Evolutionary conservation across 1,284 basidiomycete species (phyloP).

Genomic region (Austroboletus novae-zelandiae): DNA sequence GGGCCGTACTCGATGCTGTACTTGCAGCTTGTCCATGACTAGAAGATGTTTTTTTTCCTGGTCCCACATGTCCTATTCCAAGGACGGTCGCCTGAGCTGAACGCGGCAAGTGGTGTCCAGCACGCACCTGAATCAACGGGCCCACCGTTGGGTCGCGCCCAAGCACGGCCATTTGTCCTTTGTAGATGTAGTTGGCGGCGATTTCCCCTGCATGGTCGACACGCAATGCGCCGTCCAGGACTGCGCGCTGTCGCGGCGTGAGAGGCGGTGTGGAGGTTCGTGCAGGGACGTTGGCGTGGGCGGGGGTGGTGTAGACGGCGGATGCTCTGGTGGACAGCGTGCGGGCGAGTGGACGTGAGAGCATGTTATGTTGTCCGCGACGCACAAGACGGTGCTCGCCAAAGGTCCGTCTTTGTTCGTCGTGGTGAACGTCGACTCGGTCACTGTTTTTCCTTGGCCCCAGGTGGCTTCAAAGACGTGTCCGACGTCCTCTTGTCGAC

Average conservation of each 20-base stretch:
- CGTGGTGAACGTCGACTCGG: neutral
- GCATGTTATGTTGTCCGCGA: conserved; percentile 15
- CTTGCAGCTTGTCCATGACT: conserved; percentile 82
- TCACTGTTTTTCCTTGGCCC: neutral
- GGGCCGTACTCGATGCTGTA: conserved; percentile 83
- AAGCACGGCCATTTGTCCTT: conserved; percentile 75
- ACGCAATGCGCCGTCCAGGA: conserved; percentile 65
- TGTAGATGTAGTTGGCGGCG: conserved; percentile 92
- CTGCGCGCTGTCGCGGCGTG: conserved; percentile 44
- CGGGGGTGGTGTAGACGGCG: conserved; percentile 38
- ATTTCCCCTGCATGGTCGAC: conserved; percentile 93
- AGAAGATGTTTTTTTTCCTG: conserved; percentile 91
- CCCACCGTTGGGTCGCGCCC: conserved; percentile 62
- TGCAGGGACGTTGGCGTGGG: conserved; percentile 35
- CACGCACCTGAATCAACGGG: conserved; percentile 71
- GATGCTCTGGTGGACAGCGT: conserved; percentile 26
- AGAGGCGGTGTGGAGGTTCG: conserved; percentile 50
- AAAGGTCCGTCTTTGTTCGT: conserved; percentile 21
- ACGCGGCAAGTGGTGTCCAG: neutral
- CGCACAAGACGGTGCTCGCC: conserved; percentile 21
- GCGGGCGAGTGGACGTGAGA: conserved; percentile 17
- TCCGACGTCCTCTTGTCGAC: conserved; percentile 51
- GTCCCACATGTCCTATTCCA: conserved; percentile 87
- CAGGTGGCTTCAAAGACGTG: conserved; percentile 46
- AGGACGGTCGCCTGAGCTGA: conserved; percentile 3